Evolutionary conservation across 164 flowering plant species (phyloP), one percentile per base, ranked within the genome.

Genomic region (Cinnamomum micranthum): DNA sequence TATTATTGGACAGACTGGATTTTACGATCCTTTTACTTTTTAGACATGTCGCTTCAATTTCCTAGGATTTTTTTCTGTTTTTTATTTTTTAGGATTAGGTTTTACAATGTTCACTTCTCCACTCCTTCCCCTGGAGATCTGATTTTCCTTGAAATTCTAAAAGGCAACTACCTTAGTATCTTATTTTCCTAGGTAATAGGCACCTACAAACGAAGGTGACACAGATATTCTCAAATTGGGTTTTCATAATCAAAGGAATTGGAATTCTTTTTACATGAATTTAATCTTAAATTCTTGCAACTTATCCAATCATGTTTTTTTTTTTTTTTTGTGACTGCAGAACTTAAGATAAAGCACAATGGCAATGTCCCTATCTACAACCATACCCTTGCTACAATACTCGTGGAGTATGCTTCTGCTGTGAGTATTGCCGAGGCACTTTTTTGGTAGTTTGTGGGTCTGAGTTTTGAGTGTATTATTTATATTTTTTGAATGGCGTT

Each of bases 351-450:
- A 60, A 82, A 80, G 77, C 84, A 80, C 35, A 68, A 76, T 64
- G 79, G 78, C 62, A 68, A 81, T 74, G 65, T 15, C 1, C 75
- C 88, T 0, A 50, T 60, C 11, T 96, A 88, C 79, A 94, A 94
- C 82, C 97, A 87, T 75, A 91, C 99, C 2, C 91, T 96, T 83
- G 96, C 95, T 24, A 86, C 55, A 41, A 91, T 84, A 77, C 77
- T 94, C 73, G 99, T 94, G 75, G 89, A 90, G 74, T 96, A 91
- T 85, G 91, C 97, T 77, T 89, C 99, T 78, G 97, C 99, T 20
- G 99, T 96, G 81, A 84, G 97, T 76, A 73, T 31, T 19, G 7
- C 28, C 6, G 25, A 27, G 14, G 2, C 28, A 15, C n/a, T 55
- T 20, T 55, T 55, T 55, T 13, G 3, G 6, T 55, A 3, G 60